Base-by-base conservation (phyloP, 371 early-diverging fungal genomes). In the Amoeboaphelidium protococcarum region DNA sequence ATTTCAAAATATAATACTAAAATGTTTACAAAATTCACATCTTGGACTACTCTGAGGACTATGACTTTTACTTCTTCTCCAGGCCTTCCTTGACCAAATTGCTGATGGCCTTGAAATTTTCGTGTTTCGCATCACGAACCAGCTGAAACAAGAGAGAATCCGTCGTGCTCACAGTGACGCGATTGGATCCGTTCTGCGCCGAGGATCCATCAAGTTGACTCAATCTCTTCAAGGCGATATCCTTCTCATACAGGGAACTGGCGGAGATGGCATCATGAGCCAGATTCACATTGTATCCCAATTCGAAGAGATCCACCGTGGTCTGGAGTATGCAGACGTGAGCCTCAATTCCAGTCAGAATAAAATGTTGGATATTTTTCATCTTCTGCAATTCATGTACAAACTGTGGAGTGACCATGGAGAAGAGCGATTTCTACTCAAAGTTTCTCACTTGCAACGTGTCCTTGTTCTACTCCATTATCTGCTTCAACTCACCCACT, bases 271-370 rank as follows among this genome's bases (percentile, higher is more conserved):
- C 94, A 58, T 90, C 91, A 0, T 79, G 76, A 41, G 89, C 60
- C 23, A 92, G 76, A 56, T 79, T 74, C 43, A 87, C 89, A 54
- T 80, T 72, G 50, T 68, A 67, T 49, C 74, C 63, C 27, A 69
- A 59, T 27, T 78, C 77, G 31, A 82, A 56, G 10, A 92, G 59
- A 41, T 90, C 94, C 51, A 92, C 63, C 13, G 82, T 78, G 1
- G 91, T 86, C 62, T 92, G 90, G 45, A 80, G 58, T 2, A 92
- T 80, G 59, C 94, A 92, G 1, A 90, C 88, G 53, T 92, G 94
- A 25, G 84, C 68, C 78, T 81, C 54, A 12, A 40, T 46, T 44
- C 21, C 13, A 2, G 26, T 31, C 2, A 25, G 22, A 23, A 47
- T 25, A 20, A 40, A 25, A 24, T 40, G 12, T 16, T 24, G 50